A percentile compares a stretch with the other conserved stretches of the same genome.
Evolutionary conservation across 768 basidiomycete species (phyloP).

Genomic region (Suillus clintonianus): DNA sequence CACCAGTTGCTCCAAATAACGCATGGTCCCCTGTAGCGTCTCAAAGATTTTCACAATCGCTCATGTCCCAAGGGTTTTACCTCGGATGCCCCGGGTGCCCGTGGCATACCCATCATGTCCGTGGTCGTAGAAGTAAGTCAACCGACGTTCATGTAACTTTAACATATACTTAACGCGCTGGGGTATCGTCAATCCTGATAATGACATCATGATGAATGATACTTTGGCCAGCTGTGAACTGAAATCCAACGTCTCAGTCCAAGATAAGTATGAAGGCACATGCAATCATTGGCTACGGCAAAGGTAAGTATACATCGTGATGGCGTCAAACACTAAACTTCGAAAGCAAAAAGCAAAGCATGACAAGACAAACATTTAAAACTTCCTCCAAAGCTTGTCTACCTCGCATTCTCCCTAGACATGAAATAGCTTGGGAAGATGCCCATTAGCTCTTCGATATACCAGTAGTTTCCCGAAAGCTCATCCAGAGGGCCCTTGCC

Average conservation of each 20-base stretch:
- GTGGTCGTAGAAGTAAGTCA: not conserved
- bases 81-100: not conserved
- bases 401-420: conserved; percentile 14
- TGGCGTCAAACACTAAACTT: not conserved
- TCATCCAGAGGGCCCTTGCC: conserved; percentile 20
- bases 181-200: not conserved
- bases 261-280: not conserved
- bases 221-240: not conserved
- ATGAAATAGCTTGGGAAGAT: conserved; percentile 57
- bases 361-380: not conserved
- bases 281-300: not conserved
- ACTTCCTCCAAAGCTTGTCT: not conserved
- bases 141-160: not conserved
- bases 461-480: conserved; percentile 49
- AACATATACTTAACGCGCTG: not conserved
- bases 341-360: conserved; percentile 1
- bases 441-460: conserved; percentile 55
- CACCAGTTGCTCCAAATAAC: too few relatives aligned
- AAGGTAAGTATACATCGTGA: not conserved
- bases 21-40: too few relatives aligned
- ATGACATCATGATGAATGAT: not conserved
- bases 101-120: not conserved
- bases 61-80: too few relatives aligned
- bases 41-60: too few relatives aligned
- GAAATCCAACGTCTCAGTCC: not conserved